Base-by-base conservation (phyloP, 306 rosid species). In the Ceratonia siliqua region DNA sequence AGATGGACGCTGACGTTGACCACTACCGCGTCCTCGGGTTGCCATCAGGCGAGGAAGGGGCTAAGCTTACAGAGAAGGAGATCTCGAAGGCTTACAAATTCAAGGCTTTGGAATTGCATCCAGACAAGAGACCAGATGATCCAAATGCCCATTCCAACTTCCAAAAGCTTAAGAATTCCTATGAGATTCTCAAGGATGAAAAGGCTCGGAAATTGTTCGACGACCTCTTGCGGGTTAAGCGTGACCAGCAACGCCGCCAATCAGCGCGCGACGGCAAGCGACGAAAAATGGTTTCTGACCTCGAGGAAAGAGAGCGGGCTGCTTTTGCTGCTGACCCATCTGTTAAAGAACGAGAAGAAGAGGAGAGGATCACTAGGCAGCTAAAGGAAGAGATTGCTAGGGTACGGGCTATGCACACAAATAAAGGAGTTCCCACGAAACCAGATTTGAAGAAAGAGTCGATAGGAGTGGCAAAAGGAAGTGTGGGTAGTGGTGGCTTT, bases 71-170 rank as follows among this genome's bases (percentile, higher is more conserved):
- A 0, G 92, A 81, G 53, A 87, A 95, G 33, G 91, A 92, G 32
- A 90, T 95, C 70, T 79, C 85, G 2, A 95, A 89, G 65, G 97
- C 91, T 1, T 95, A 95, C 87, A 83, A 79, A 85, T 79, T 7
- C 3, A 92, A 86, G 78, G 99, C 99, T 33, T 77, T 90, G 36
- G 96, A 83, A 62, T 68, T 90, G 76, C 99, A 95, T 71, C 99
- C 99, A 0, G 99, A 95, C 84, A 95, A 95, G 89, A 87, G 90
- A 68, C 97, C 84, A 0, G 94, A 88, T 21, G 94, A 94, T 79
- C 87, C 96, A 1, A 74, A 91, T 76, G 96, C 98, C 73, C 87
- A 83, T 13, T 74, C 82, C 67, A 75, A 92, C 15, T 92, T 92
- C 57, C 92, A 85, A 25, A 85, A 78, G 78, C 91, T 92, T 1